Evolutionary conservation across 805 yeast species (phyloP).

Genomic region (Metschnikowia baotianmanensis): DNA sequence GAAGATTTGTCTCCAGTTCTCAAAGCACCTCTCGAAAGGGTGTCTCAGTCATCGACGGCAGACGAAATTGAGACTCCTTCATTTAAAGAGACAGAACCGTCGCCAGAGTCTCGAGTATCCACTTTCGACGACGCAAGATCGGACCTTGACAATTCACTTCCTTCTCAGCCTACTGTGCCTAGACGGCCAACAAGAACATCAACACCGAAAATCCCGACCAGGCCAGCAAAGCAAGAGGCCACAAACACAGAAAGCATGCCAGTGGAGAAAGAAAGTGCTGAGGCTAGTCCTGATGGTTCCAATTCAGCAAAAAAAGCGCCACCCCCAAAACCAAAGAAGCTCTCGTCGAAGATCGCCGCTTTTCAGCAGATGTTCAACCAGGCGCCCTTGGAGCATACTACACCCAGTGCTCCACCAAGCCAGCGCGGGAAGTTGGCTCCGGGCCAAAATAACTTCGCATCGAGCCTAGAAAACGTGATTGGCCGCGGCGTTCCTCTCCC

Average conservation of each 20-base stretch:
- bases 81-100: too few species aligned
- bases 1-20: too few species aligned
- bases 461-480: slow-evolving; percentile 59
- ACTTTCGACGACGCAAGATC: too few species aligned
- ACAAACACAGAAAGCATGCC: background rate
- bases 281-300: background rate
- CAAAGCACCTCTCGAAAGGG: too few species aligned
- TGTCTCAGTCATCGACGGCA: too few species aligned
- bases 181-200: slow-evolving; percentile 2
- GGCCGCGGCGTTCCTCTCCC: slow-evolving; percentile 50
- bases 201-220: slow-evolving; percentile 1
- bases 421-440: slow-evolving; percentile 27
- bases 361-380: slow-evolving; percentile 71
- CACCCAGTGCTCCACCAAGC: slow-evolving; percentile 12
- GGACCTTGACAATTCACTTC: background rate
- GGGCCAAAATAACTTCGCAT: slow-evolving; percentile 49
- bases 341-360: slow-evolving; percentile 76
- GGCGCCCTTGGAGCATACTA: slow-evolving; percentile 11
- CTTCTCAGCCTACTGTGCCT: slow-evolving; percentile 6
- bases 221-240: background rate
- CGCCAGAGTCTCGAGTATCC: too few species aligned
- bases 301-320: slow-evolving; percentile 29
- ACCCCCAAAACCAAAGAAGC: slow-evolving; percentile 73
- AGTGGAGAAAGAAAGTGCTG: background rate
- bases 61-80: too few species aligned